Evolutionary conservation across 148 eudicot genomes (phyloP).

Genomic region (Cornus suecica): DNA sequence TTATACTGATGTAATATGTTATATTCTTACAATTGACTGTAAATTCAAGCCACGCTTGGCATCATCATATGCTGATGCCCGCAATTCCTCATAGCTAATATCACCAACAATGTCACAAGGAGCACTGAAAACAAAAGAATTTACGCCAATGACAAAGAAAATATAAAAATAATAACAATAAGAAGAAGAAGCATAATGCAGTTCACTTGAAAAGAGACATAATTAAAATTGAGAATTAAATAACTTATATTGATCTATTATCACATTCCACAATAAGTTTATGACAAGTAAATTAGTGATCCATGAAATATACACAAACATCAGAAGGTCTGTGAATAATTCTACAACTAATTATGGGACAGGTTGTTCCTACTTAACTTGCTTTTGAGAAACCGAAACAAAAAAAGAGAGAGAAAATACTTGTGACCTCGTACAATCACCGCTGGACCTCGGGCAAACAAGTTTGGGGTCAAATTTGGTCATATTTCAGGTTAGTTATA

Average conservation of each 20-base stretch:
- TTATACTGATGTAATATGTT: neutral
- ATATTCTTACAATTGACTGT: slow-evolving; percentile 71
- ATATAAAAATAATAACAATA: no score
- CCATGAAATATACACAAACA: neutral
- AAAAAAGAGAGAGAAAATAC: neutral
- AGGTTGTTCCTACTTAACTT: neutral
- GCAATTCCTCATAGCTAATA: slow-evolving; percentile 80
- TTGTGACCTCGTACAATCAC: no score
- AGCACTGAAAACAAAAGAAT: slow-evolving; percentile 49
- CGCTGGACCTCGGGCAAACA: no score
- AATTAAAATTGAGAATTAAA: neutral
- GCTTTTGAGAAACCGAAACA: neutral
- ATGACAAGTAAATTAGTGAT: neutral
- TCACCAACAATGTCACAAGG: slow-evolving; percentile 90
- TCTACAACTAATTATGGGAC: neutral
- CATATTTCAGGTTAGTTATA: no score
- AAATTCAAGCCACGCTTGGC: slow-evolving; percentile 67
- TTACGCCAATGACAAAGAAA: neutral
- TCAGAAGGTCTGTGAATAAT: neutral
- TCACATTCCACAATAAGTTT: neutral
- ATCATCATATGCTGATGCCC: slow-evolving; percentile 85
- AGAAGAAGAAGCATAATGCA: neutral
- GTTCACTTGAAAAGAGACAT: neutral
- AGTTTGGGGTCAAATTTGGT: no score
- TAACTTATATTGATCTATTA: neutral